Evolutionary conservation across 495 filamentous ascomycete genomes (phyloP).

Genomic region (Podospora sp.): DNA sequence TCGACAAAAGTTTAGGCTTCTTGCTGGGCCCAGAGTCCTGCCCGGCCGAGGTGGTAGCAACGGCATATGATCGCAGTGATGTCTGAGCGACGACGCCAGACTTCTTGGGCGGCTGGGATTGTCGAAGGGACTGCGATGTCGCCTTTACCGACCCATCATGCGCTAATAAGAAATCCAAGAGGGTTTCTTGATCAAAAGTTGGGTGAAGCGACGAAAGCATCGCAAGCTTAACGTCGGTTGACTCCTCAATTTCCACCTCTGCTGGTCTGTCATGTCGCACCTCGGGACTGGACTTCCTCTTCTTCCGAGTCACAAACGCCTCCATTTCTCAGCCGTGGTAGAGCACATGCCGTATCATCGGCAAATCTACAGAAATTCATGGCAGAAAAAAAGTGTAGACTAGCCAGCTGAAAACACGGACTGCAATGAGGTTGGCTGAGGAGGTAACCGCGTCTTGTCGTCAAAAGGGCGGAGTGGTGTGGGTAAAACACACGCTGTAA

Average conservation of each 20-base stretch:
- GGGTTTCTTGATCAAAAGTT: constrained; percentile 57
- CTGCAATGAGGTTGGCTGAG: not conserved
- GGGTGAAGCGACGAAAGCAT: constrained; percentile 78
- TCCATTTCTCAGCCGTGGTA: constrained; percentile 40
- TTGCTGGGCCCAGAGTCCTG: constrained; percentile 33
- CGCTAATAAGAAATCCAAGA: constrained; percentile 78
- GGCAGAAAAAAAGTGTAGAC: not conserved
- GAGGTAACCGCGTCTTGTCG: constrained; percentile 2
- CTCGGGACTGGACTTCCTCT: constrained; percentile 43
- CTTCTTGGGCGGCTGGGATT: constrained; percentile 37
- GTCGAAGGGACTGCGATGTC: constrained; percentile 56
- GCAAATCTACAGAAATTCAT: not conserved
- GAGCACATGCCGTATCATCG: not conserved
- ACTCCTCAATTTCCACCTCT: constrained; percentile 55
- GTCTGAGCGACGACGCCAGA: constrained; percentile 54
- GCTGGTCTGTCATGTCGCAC: not conserved
- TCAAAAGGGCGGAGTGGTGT: constrained; percentile 9
- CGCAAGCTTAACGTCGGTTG: constrained; percentile 87
- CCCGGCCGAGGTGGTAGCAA: constrained; percentile 30
- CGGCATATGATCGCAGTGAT: constrained; percentile 58
- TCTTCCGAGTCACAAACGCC: constrained; percentile 47
- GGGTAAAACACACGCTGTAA: not conserved
- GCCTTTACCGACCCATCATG: constrained; percentile 74
- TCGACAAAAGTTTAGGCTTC: constrained; percentile 57
- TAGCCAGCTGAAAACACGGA: too few relatives aligned